Percentiles rank a stretch among this genome's conserved stretches.
Evolutionary conservation across 2,329 filamentous ascomycete species (phyloP).

Genomic region (Aspergillus ruber): DNA sequence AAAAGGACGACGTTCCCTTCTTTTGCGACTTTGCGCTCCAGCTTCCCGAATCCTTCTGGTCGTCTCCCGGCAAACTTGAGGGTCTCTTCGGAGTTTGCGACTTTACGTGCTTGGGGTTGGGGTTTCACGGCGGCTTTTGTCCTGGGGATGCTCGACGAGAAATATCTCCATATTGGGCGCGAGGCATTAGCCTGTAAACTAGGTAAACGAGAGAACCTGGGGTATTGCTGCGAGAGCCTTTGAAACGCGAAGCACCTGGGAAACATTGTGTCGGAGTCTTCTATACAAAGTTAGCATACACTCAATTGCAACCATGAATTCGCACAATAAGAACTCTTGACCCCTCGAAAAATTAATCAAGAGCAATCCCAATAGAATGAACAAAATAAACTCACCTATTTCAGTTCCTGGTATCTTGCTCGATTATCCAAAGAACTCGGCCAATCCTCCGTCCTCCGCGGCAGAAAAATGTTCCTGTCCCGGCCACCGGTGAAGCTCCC

Average conservation of each 20-base stretch:
- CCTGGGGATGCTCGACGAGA: constrained; percentile 22
- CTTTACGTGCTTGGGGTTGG: constrained; percentile 8
- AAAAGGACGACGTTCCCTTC: constrained; percentile 57
- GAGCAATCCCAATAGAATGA: background rate
- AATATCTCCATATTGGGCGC: constrained; percentile 21
- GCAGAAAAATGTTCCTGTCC: constrained; percentile 38
- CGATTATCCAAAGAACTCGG: background rate
- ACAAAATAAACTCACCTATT: background rate
- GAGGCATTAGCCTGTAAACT: constrained; percentile 5
- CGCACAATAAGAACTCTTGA: background rate
- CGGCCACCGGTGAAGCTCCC: constrained; percentile 34
- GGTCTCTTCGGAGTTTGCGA: constrained; percentile 10
- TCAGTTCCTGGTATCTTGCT: background rate
- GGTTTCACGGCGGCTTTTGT: constrained; percentile 13
- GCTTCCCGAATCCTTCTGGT: constrained; percentile 45
- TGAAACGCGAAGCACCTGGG: constrained; percentile 21
- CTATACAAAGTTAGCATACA: constrained; percentile 1
- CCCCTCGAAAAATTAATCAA: background rate
- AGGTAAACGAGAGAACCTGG: constrained; percentile 12
- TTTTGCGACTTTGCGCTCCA: constrained; percentile 45
- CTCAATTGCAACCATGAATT: background rate
- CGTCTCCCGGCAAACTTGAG: constrained; percentile 20
- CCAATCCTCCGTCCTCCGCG: constrained; percentile 18
- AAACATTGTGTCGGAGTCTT: constrained; percentile 20
- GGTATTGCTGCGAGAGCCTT: constrained; percentile 20